Base-by-base conservation (phyloP, 73 alveolate species). In the Paramecium biaurelia region DNA sequence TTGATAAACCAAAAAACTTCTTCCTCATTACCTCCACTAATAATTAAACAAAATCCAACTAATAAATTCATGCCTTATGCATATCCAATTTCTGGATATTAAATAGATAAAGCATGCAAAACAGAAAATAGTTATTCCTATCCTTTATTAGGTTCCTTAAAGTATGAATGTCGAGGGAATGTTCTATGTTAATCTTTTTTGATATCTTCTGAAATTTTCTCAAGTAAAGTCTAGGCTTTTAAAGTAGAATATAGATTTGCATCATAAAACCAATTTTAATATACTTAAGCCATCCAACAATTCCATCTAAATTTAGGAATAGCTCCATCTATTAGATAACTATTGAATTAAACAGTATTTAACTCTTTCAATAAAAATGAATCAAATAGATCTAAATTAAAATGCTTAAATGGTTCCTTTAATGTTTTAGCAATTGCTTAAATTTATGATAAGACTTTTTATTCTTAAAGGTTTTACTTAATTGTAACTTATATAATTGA, bases 231-330 rank as follows among this genome's bases (percentile, higher is more conserved):
- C 2, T 5, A 43, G 8, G 11, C 15, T 21, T 21, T 24, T 38
- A 79, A 34, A 20, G 20, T 8, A 41, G 20, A 2, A 79, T 79
- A 79, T 10, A 79, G 28, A 23, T 42, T 24, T 20, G 76, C 21
- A 45, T 79, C 90, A 45, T 79, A 79, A 0, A 20, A 3, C 2
- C 5, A 2, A 43, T 45, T 20, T 21, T 20, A 37, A 47, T 43
- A 79, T 14, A 79, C 45, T 43, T 43, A 34, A 79, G 90, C 90
- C 70, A 41, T 79, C 90, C 90, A 79, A 18, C 74, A 58, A 14
- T 79, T 41, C 90, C 90, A 79, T 30, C 90, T 32, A 30, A 12
- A 41, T 23, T 45, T 38, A 0, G 90, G 34, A 8, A 26, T 21
- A 1, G 74, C 76, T 24, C 90, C 90, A 7, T 45, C 68, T 34